A percentile compares a stretch with the other conserved stretches of the same genome.
phyloP scores from a whole-genome alignment of 2,329 filamentous ascomycete genomes.

The Diaporthe ilicicola region DNA sequence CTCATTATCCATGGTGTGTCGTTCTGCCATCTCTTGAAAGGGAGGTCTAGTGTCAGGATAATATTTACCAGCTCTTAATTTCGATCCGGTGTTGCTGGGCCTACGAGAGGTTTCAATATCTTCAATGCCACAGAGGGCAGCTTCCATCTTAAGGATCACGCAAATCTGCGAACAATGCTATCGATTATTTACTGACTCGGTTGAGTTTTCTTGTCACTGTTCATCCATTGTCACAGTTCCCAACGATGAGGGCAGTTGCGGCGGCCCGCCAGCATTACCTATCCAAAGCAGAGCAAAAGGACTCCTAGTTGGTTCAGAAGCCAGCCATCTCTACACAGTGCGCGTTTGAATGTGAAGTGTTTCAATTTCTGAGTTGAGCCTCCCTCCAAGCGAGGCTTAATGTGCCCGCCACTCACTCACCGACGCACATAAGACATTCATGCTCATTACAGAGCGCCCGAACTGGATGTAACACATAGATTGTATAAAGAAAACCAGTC shows the following conservation, averaged over 20 bases:
- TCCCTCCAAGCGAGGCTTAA: too few species aligned
- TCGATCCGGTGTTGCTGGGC: neutral
- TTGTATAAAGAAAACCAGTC: too few species aligned
- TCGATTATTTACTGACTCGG: neutral
- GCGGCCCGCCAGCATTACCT: too few species aligned
- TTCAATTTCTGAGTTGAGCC: too few species aligned
- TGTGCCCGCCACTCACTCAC: too few species aligned
- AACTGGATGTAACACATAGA: too few species aligned
- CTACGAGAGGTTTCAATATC: neutral
- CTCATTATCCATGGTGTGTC: neutral
- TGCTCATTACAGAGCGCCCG: too few species aligned
- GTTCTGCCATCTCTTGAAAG: neutral
- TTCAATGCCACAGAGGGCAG: too few species aligned
- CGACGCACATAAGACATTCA: too few species aligned
- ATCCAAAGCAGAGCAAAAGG: neutral
- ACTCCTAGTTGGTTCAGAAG: neutral
- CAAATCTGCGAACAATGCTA: neutral
- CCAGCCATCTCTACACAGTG: accelerated
- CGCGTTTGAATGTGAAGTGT: neutral
- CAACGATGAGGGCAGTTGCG: too few species aligned
- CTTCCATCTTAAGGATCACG: too few species aligned
- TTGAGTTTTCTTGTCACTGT: neutral
- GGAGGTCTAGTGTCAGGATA: neutral
- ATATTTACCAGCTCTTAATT: neutral
- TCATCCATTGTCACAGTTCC: neutral